Evolutionary conservation across 805 yeast species (phyloP).

Genomic region (Debaryomyces tyrocola): DNA sequence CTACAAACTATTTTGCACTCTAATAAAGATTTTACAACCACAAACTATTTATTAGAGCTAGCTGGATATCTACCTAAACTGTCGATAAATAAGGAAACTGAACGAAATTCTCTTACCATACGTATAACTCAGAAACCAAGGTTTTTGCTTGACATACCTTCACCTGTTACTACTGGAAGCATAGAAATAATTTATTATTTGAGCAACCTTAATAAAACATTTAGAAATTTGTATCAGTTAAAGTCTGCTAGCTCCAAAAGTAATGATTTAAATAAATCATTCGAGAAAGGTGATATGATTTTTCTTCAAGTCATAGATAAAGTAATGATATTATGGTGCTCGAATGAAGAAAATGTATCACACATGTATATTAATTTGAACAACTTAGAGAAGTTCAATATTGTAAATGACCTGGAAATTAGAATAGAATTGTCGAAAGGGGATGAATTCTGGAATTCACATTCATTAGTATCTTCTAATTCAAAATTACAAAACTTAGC

Average conservation of each 20-base stretch:
- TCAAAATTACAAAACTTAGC: neutral
- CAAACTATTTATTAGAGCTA: constrained; percentile 6
- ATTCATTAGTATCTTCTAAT: neutral
- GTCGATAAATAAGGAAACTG: neutral
- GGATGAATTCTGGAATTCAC: neutral
- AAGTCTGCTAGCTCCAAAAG: neutral
- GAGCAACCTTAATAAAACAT: constrained; percentile 2
- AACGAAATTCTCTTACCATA: neutral
- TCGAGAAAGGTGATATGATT: constrained; percentile 3
- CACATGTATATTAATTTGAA: constrained; percentile 6
- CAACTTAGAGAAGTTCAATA: constrained; percentile 3
- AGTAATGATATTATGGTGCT: constrained; percentile 10
- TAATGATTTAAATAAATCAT: constrained; percentile 5
- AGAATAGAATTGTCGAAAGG: constrained; percentile 1
- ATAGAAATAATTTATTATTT: constrained; percentile 3
- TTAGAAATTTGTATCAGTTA: constrained; percentile 12
- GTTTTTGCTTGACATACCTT: neutral
- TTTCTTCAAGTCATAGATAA: constrained; percentile 9
- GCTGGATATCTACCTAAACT: neutral
- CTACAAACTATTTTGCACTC: neutral
- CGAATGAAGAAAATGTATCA: neutral
- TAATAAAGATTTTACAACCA: constrained; percentile 6
- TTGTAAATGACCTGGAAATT: neutral
- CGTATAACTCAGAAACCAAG: neutral
- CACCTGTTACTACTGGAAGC: constrained; percentile 4